These are phyloP conservation scores for Pythium angustatum DNA, from an alignment of 352 stramenopile species.

Conservation along the genomic window DNA sequence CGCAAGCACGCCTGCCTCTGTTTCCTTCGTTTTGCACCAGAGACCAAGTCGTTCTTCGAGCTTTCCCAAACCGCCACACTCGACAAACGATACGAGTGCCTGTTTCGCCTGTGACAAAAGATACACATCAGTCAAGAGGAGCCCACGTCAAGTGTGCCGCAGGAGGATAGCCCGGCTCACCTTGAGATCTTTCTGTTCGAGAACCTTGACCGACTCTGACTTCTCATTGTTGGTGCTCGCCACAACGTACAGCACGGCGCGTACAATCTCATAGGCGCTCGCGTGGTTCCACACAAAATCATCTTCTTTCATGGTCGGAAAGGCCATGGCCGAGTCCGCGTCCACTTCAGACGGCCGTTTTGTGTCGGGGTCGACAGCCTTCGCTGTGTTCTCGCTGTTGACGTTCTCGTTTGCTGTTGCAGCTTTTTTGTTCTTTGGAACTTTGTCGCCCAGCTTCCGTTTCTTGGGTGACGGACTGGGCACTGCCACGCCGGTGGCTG, in stretches of 20 bases:
- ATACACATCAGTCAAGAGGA: no score
- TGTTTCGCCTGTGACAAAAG: slow-evolving; percentile 40
- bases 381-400: slow-evolving; percentile 17
- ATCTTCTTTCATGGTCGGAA: slow-evolving; percentile 11
- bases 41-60: slow-evolving; percentile 45
- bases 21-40: slow-evolving; percentile 50
- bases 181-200: slow-evolving; percentile 33
- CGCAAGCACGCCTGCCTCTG: slow-evolving; percentile 54
- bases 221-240: slow-evolving; percentile 43
- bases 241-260: slow-evolving; percentile 58
- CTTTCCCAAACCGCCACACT: slow-evolving; percentile 45
- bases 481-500: background rate
- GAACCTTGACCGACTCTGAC: slow-evolving; percentile 6
- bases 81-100: slow-evolving; percentile 52
- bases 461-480: slow-evolving; percentile 18
- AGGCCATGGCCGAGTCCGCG: background rate
- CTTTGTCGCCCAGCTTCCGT: slow-evolving; percentile 9
- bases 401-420: slow-evolving; percentile 9
- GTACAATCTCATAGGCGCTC: slow-evolving; percentile 52
- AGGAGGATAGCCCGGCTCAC: no score
- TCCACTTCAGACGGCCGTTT: background rate
- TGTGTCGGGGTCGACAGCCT: background rate
- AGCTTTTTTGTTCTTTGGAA: background rate
- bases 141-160: no score
- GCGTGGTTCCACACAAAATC: slow-evolving; percentile 25